Conservation (phyloP, 176 grass and related monocot genomes). For the Musa troglodytarum region DNA sequence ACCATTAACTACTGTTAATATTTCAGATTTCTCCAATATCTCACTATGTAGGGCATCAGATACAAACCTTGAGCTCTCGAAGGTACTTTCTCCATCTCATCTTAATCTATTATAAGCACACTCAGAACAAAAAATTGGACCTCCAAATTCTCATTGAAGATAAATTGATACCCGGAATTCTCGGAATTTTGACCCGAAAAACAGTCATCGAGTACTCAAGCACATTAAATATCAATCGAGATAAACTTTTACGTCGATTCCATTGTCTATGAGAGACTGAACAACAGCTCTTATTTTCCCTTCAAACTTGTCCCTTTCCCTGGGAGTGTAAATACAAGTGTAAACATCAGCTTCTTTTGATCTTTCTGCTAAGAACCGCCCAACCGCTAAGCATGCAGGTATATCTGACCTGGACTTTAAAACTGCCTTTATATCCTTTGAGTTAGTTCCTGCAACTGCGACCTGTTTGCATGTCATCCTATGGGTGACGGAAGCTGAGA, state of each 20-base stretch:
- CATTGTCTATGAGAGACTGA: conserved; percentile 76
- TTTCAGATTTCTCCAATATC: too few species aligned
- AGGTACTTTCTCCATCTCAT: too few species aligned
- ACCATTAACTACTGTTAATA: too few species aligned
- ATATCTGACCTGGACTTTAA: conserved; percentile 65
- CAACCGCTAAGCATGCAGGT: conserved; percentile 69
- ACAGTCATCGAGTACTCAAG: too few species aligned
- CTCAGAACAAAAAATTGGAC: too few species aligned
- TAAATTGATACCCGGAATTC: too few species aligned
- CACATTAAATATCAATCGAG: conserved; percentile 36
- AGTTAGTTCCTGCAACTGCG: conserved; percentile 73
- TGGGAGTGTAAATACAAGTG: conserved; percentile 66
- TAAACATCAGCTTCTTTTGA: conserved; percentile 81
- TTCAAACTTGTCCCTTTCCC: conserved; percentile 72
- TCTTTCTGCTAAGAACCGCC: conserved; percentile 66
- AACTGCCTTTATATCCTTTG: conserved; percentile 71
- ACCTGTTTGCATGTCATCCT: conserved; percentile 85
- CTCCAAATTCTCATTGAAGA: too few species aligned
- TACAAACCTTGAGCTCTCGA: too few species aligned
- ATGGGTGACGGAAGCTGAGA: conserved; percentile 76
- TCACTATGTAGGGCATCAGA: too few species aligned
- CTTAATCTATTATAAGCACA: too few species aligned
- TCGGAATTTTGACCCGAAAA: too few species aligned
- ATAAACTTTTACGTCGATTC: conserved; percentile 85
- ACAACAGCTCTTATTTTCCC: conserved; percentile 85